Base-by-base conservation (phyloP, 495 filamentous ascomycete genomes). In the Trichoderma reesei region DNA sequence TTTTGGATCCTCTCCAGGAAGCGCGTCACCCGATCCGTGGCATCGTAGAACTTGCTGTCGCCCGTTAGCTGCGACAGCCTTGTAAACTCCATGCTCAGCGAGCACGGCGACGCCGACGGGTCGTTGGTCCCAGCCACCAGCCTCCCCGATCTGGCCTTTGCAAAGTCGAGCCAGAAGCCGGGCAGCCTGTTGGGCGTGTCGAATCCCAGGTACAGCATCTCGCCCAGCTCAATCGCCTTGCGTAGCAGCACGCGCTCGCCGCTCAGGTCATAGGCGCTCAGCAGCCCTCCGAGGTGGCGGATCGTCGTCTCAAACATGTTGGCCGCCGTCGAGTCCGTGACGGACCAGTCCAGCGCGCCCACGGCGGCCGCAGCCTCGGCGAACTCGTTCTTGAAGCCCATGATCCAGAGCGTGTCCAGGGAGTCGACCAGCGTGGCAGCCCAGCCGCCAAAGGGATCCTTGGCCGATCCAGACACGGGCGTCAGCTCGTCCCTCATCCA, bases 151-250 rank as follows among this genome's bases (percentile, higher is more conserved):
- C 71, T 91, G 85, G 93, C 91, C 66, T 93, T 90, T 31, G 87
- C 80, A 67, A 90, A 88, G 59, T 90, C 87, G 44, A 84, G 66
- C 64, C 71, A 72, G 65, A 91, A 80, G 1, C 86, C 86, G 3
- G 91, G 91, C 86, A 96, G 91, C 59, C 88, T 84, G 69, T 94
- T 95, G 0, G 89, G 90, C 20, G 91, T 95, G 72, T 96, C 91
- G 70, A 96, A 95, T 5, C 86, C 86, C 60, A 86, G 84, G 69
- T 90, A 92, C 33, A 96, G 73, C 66, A 95, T 79, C 64, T 94
- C 86, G 7, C 83, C 91, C 48, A 96, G 76, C 75, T 94, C 86
- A 14, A 85, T 77, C 7, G 91, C 89, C 70, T 96, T 94, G 56
- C 86, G 82, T 62, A 95, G 77, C 36, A 96, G 75, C 3, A 69